Evolutionary conservation across 352 stramenopile species (phyloP), one percentile per base, ranked within the genome.

Genomic region (Phytopythium litorale): DNA sequence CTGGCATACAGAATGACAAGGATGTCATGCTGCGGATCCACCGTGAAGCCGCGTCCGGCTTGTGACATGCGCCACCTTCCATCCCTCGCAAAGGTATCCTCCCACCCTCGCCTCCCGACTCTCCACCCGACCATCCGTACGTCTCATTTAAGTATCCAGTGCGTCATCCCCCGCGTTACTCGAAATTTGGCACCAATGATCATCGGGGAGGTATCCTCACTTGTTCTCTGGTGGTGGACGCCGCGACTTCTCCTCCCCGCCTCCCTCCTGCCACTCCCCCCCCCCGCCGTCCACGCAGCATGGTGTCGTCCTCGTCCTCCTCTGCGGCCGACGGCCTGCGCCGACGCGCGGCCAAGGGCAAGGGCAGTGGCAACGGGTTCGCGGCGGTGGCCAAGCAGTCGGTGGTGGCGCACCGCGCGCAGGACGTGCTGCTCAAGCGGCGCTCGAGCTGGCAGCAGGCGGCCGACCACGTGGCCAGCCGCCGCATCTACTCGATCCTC

Each of bases 401-500:
- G 28, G 48, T 50, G 9, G 54, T 28, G 12, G 37, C 23, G n/a
- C 43, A 30, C 56, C 40, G 23, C n/a, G 28, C 40, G 18, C 11
- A 23, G 32, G 5, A 57, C 37, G 54, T 59, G 54, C 54, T 59
- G 54, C 54, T 59, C 35, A 48, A 59, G 35, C 54, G 54, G 1
- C 66, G 64, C 18, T 62, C 67, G 58, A 88, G 77, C 51, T 92
- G 83, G 83, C 79, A 86, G 60, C 55, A 35, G 1, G 83, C 79
- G n/a, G 66, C 73, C 18, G 67, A 74, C 25, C 83, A 92, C 61
- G 66, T 92, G 65, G 69, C 76, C 48, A 76, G 58, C 61, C 85
- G 80, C n/a, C 76, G 78, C 55, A 84, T 84, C 63, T 92, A 90
- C 71, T 87, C 75, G n/a, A 68, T 92, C 50, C 61, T 92, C 33